Percentiles rank a stretch among this genome's conserved stretches.
Conservation (phyloP, 108 stramenopile genomes). For the Nitzschia putrida region DNA sequence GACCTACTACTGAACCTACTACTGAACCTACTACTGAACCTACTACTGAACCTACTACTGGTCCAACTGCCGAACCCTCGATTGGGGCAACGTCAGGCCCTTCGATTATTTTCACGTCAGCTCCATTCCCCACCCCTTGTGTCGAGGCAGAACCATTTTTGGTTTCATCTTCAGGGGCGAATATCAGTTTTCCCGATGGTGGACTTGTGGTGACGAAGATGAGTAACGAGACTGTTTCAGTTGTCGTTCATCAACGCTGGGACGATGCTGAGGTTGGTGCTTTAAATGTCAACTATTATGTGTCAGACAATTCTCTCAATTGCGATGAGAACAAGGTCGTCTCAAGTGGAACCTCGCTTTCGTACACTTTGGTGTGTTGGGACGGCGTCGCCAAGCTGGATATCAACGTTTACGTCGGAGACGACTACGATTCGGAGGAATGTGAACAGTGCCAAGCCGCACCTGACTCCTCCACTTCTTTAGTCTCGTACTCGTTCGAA, state of each 20-base stretch:
- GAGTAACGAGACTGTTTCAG: background rate
- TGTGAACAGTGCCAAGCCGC: background rate
- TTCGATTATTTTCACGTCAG: no score
- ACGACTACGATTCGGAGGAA: slow-evolving; percentile 2
- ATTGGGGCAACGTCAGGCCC: background rate
- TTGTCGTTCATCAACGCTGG: background rate
- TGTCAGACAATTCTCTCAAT: background rate
- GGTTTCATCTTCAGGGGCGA: no score
- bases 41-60: background rate
- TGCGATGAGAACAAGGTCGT: background rate
- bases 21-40: background rate
- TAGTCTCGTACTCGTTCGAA: background rate
- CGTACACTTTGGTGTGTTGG: background rate
- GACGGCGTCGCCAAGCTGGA: background rate
- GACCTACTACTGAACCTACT: background rate
- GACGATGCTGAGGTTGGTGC: background rate
- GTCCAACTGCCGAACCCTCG: slow-evolving; percentile 1
- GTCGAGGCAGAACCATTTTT: no score
- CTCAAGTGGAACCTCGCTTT: background rate
- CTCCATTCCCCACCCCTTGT: no score
- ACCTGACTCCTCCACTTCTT: background rate
- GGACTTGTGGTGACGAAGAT: background rate
- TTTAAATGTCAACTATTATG: background rate
- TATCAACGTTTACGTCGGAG: background rate
- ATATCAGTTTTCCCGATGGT: background rate